Evolutionary conservation across 192 early-diverging fungal species (phyloP), one percentile per base, ranked within the genome.

Genomic region (Helicostylum pulchrum): DNA sequence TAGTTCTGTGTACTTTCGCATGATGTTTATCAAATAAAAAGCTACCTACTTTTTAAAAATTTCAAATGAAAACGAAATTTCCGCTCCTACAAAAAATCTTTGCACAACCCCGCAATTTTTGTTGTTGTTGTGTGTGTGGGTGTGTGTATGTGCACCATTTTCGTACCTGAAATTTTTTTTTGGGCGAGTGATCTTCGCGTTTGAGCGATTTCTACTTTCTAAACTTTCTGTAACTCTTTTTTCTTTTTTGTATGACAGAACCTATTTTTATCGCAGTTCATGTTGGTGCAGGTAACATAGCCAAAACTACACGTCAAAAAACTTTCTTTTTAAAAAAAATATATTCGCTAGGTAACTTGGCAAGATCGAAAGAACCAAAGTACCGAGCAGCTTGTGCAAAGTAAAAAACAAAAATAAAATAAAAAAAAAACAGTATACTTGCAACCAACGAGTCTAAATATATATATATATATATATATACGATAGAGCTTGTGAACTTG

Each of bases 181-280:
- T n/a, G n/a, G n/a, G n/a, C n/a, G n/a, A n/a, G n/a, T n/a, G n/a
- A n/a, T n/a, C n/a, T n/a, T n/a, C n/a, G n/a, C n/a, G n/a, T n/a
- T n/a, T n/a, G n/a, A n/a, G n/a, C n/a, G n/a, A n/a, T n/a, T n/a
- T n/a, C n/a, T 26, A 26, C 26, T 26, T 26, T 26, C 26, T 26
- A 26, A 26, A 26, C 46, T 15, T 15, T 48, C n/a, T n/a, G n/a
- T n/a, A n/a, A n/a, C n/a, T 53, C 10, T 31, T 53, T 53, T 31
- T 8, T 53, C 31, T 32, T 36, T 55, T 55, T 34, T 36, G 4
- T 21, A 20, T 59, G 12, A 7, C 43, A 15, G 6, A 23, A 30
- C 21, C 68, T n/a, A 7, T 54, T 23, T 81, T 81, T 53, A 73
- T 82, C 53, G 80, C 80, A 12, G 80, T 82, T 8, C 80, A 82